Evolutionary conservation across 257 asterid species (phyloP), one percentile per base, ranked within the genome.

Genomic region (Handroanthus guayacan): DNA sequence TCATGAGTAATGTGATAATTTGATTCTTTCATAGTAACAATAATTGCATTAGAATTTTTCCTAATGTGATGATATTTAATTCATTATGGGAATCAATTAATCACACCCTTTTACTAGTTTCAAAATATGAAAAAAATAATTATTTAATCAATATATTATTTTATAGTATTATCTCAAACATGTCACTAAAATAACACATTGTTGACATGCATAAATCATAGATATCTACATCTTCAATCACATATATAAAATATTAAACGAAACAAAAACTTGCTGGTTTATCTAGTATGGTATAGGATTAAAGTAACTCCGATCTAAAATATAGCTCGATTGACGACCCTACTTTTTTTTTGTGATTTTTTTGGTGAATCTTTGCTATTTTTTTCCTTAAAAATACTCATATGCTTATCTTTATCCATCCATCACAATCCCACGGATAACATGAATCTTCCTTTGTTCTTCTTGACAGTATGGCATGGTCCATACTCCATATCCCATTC

Each of bases 401-500:
- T 45, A 50, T 5, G 20, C 18, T 43, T 47, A 60, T 60, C 48
- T 25, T 6, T 34, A 62, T 62, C 37, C 16, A 37, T 62, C 72
- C 9, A 20, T 52, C 60, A 1, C 34, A 58, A 43, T 50, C 45
- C 37, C 70, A 70, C 17, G 71, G 71, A 77, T 68, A 68, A 47
- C 47, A 47, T 34, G 58, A 76, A 58, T 58, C 43, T 36, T 36
- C 25, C 13, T 18, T 48, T 14, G 4, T 62, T 5, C 10, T 67
- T 4, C 36, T 60, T 11, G 12, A 18, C 25, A 75, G 13, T 36
- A 9, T 38, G 51, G n/a, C 62, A 69, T 72, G 85, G 88, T 81
- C 81, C 86, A 78, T 54, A 66, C 74, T 84, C 81, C 86, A 78
- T 54, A 66, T 71, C 70, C 7, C 37, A 37, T 13, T 18, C 31